Conservation (phyloP, 345 rosid genomes). For the Gossypium anomalum region DNA sequence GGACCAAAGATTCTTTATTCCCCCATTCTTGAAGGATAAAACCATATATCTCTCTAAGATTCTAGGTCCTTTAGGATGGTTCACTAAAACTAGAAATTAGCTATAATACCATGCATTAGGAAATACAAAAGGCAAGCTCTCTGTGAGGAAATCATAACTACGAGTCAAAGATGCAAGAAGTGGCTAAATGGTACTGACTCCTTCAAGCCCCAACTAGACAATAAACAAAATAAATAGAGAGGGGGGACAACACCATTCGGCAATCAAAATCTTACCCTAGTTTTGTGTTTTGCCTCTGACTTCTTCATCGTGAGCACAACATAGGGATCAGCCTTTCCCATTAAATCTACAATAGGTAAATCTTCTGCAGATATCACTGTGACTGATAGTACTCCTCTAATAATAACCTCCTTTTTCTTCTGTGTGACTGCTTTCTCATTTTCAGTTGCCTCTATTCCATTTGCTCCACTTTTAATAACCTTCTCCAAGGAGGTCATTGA, state of each 20-base stretch:
- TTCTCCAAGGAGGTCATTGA: constrained; percentile 90
- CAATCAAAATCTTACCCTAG: constrained; percentile 50
- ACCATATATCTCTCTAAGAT: neutral
- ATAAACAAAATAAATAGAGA: neutral
- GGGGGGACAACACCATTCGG: neutral
- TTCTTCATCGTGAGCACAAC: constrained; percentile 87
- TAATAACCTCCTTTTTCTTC: constrained; percentile 72
- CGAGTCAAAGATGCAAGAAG: too few relatives aligned
- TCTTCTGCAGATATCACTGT: constrained; percentile 94
- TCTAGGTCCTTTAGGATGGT: neutral
- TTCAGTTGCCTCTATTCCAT: constrained; percentile 44
- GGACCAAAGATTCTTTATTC: constrained; percentile 3
- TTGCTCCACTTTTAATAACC: constrained; percentile 60
- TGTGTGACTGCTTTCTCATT: constrained; percentile 41
- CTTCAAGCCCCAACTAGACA: neutral
- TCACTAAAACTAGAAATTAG: neutral
- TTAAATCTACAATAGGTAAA: constrained; percentile 69
- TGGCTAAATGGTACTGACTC: neutral
- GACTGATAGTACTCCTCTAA: constrained; percentile 89
- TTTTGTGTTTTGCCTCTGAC: constrained; percentile 65
- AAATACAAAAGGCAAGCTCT: neutral
- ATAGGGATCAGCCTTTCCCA: constrained; percentile 97
- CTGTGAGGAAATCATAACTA: too few relatives aligned
- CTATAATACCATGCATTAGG: neutral
- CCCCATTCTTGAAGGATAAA: neutral